Evolutionary conservation across 441 rosid genomes (phyloP).

Genomic region (California macrophylla): DNA sequence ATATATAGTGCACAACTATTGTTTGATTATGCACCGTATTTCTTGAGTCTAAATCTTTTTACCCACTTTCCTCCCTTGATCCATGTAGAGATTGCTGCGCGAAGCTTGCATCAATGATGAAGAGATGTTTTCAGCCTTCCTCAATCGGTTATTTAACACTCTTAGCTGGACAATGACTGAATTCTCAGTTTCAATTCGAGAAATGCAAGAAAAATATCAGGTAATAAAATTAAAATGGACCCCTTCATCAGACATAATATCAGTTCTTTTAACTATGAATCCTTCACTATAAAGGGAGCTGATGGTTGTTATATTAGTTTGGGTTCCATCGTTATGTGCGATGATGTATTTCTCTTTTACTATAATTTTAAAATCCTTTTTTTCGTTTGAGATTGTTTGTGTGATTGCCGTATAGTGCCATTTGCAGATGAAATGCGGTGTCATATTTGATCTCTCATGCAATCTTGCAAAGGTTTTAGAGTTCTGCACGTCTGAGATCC

Average conservation of each 20-base stretch:
- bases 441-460: slow-evolving; percentile 89
- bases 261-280: not conserved
- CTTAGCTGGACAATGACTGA: slow-evolving; percentile 98
- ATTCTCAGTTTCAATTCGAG: slow-evolving; percentile 86
- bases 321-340: not conserved
- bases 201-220: slow-evolving; percentile 95
- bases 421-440: slow-evolving; percentile 61
- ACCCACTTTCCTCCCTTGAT: slow-evolving; percentile 15
- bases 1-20: slow-evolving; percentile 14
- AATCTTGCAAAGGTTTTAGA: slow-evolving; percentile 87
- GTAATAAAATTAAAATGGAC: slow-evolving; percentile 21
- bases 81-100: slow-evolving; percentile 51
- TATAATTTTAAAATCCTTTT: not conserved
- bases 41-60: slow-evolving; percentile 1
- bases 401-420: slow-evolving; percentile 11
- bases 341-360: slow-evolving; percentile 1
- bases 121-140: slow-evolving; percentile 73
- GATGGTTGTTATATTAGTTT: not conserved
- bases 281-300: not conserved
- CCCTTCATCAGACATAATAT: not conserved
- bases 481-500: slow-evolving; percentile 79
- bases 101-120: slow-evolving; percentile 67
- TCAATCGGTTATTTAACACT: slow-evolving; percentile 86
- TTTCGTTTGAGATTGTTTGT: not conserved
- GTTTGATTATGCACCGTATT: slow-evolving; percentile 4